phyloP scores from a whole-genome alignment of 2,329 filamentous ascomycete species.

The Penicillium oxalicum region DNA sequence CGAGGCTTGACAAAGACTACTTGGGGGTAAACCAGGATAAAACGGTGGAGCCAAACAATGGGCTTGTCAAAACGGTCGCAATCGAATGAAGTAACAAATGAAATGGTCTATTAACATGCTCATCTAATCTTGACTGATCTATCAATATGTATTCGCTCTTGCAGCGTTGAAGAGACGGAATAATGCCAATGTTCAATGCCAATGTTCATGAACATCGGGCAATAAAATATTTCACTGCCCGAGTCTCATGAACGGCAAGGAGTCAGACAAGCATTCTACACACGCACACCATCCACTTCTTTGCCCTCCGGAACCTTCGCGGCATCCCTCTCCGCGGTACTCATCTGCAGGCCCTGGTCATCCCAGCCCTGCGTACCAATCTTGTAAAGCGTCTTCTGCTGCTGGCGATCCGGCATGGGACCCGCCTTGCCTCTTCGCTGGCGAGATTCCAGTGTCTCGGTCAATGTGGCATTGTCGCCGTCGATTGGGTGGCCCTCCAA shows the following conservation, averaged over 20 bases:
- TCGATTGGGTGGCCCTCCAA: conserved; percentile 31
- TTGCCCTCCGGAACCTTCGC: conserved; percentile 29
- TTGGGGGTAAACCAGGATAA: no score
- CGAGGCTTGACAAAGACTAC: no score
- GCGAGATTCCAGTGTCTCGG: conserved; percentile 40
- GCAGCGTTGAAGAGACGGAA: not conserved
- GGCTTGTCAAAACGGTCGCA: no score
- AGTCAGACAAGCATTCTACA: conserved; percentile 9
- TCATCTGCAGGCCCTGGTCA: conserved; percentile 37
- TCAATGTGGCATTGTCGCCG: conserved; percentile 37
- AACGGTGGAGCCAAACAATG: no score
- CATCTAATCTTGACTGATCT: not conserved
- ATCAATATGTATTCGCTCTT: not conserved
- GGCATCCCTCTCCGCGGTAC: conserved; percentile 29
- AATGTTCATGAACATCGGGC: not conserved
- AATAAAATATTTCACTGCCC: not conserved
- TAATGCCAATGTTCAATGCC: conserved; percentile 4
- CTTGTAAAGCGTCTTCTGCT: conserved; percentile 37
- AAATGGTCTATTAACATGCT: not conserved
- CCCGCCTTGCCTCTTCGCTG: conserved; percentile 35
- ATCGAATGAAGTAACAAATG: no score
- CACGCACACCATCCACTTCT: conserved; percentile 28
- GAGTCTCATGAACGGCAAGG: no score
- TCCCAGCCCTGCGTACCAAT: conserved; percentile 40
- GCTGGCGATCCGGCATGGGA: conserved; percentile 28